phyloP scores from a whole-genome alignment of 371 early-diverging fungal species.

The Chytridiales sp. region DNA sequence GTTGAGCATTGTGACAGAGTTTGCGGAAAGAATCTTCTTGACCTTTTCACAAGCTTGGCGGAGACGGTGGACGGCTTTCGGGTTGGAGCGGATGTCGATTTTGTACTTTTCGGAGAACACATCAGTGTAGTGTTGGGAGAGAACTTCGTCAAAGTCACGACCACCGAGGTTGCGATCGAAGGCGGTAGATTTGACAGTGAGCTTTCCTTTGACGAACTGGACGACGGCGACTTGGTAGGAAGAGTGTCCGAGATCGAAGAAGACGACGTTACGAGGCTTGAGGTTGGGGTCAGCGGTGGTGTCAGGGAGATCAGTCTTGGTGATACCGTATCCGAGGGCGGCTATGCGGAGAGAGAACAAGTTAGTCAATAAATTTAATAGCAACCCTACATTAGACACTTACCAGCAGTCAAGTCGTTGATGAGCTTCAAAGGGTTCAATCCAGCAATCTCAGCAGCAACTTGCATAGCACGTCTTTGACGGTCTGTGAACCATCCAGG shows the following conservation, averaged over 20 bases:
- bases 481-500: constrained; percentile 94
- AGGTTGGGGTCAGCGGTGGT: constrained; percentile 47
- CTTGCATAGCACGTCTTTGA: constrained; percentile 86
- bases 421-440: constrained; percentile 89
- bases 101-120: constrained; percentile 94
- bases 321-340: constrained; percentile 96
- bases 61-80: constrained; percentile 90
- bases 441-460: constrained; percentile 90
- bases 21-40: constrained; percentile 95
- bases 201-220: constrained; percentile 91
- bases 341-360: constrained; percentile 35
- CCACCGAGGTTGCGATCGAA: constrained; percentile 94
- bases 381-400: constrained; percentile 1
- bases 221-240: constrained; percentile 86
- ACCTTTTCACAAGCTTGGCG: constrained; percentile 90
- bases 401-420: constrained; percentile 85
- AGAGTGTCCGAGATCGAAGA: constrained; percentile 95
- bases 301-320: constrained; percentile 94
- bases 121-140: constrained; percentile 79
- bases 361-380: neutral
- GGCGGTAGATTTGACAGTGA: constrained; percentile 85
- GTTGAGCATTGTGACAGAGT: constrained; percentile 85
- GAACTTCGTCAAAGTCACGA: constrained; percentile 89
- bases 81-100: constrained; percentile 84
- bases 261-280: constrained; percentile 87